Evolutionary conservation across 2,329 filamentous ascomycete species (phyloP), one percentile per base, ranked within the genome.

Genomic region (Ceratocystis diversiconidia): DNA sequence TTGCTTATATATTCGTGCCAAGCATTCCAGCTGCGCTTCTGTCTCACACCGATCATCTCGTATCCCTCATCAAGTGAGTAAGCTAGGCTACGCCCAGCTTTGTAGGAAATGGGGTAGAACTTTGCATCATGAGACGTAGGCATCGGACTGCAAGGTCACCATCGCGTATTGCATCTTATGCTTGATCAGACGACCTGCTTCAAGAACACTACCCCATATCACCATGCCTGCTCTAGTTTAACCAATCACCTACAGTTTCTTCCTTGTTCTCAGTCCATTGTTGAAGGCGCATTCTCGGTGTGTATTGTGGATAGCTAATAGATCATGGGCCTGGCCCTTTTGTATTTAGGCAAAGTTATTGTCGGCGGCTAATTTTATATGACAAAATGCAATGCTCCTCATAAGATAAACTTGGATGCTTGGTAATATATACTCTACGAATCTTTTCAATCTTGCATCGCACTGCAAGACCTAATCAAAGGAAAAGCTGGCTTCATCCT

Each of bases 1-100:
- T 36, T 28, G 55, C 55, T 59, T 59, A 36, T 59, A 59, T 59
- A 36, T 59, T 28, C 25, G 55, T 59, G 28, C 55, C 55, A 59
- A 59, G 55, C 25, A 59, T 36, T 59, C 25, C 48, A 52, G 8
- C 17, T 19, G 55, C 17, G 3, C 28, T 17, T 30, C 5, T 59
- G 25, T 36, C 55, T 59, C 28, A 59, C 28, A 25, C 55, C 25
- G 17, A 59, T 36, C 15, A 1, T 5, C 15, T n/a, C 28, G 52
- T 57, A 17, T 57, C 55, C 17, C 17, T 17, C 17, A 17, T 17
- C 8, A 22, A 52, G 36, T 41, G 48, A 30, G 55, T 59, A 59
- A 59, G 55, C 55, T 32, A 17, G 15, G 17, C 32, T 36, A 59
- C 55, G 55, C 55, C 55, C 30, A 19, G 55, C 28, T 36, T 52